Base-by-base conservation (phyloP, 306 rosid genomes). In the Acacia melanoxylon region DNA sequence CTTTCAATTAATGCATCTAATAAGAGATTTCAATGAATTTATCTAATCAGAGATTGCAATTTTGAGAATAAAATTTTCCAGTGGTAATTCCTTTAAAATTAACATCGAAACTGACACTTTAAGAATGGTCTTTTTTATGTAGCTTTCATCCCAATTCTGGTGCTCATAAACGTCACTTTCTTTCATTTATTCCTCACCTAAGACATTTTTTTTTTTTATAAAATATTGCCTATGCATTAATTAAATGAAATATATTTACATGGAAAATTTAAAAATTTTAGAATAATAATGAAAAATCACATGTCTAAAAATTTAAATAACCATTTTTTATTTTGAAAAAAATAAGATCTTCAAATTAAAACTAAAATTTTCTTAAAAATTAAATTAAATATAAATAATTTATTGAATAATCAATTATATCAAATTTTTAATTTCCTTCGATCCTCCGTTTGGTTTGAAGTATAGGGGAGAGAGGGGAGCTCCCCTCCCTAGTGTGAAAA, bases 91-190 rank as follows among this genome's bases (percentile, higher is more conserved):
- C 20, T 25, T 62, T 4, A 10, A 59, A 24, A 24, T 59, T 9
- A 5, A 1, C 8, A 62, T 27, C 9, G 20, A 25, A 62, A 62
- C 13, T 27, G 68, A 27, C 33, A 12, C 9, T 62, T 62, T 13
- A 12, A 83, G 27, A 25, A 66, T 42, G 46, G 78, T 66, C 44
- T 35, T 14, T 10, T 10, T 22, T 15, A 31, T 45, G 78, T 46
- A 37, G 24, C 63, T 83, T 61, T 79, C 77, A 65, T 17, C 5
- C 3, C 3, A 16, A 56, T 74, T 78, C 70, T 74, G 7, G 20
- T 67, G 77, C 45, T 84, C 74, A 44, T 78, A 84, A 56, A 75
- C 80, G 76, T 78, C 82, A 69, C 86, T 78, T 1, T 84, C 84
- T 75, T 5, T 27, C 70, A 62, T 51, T 84, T 41, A 69, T 69